These are phyloP conservation scores for Begonia peltatifolia DNA, from an alignment of 306 rosid genomes.

Conservation along the genomic window DNA sequence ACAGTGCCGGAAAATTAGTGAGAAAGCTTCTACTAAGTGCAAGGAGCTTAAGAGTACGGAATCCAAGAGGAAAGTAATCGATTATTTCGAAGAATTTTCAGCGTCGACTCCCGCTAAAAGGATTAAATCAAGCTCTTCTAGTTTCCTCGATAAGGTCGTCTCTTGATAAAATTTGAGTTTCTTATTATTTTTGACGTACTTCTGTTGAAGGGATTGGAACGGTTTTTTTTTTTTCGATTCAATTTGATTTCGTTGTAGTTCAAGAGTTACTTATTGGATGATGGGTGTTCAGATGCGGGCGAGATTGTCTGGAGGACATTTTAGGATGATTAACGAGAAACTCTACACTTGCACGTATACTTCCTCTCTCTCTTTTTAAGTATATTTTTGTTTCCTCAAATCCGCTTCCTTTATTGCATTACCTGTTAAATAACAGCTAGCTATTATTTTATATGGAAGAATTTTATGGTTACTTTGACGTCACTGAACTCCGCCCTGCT, in stretches of 20 bases:
- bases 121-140: slow-evolving; percentile 25
- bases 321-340: slow-evolving; percentile 94
- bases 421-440: too few relatives aligned
- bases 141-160: slow-evolving; percentile 51
- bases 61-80: slow-evolving; percentile 2
- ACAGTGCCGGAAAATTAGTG: slow-evolving; percentile 8
- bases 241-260: slow-evolving; percentile 1
- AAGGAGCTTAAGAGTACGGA: slow-evolving; percentile 1
- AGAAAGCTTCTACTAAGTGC: not conserved
- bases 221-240: not conserved
- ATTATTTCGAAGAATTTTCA: slow-evolving; percentile 5
- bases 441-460: too few relatives aligned
- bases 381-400: not conserved
- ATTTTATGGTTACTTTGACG: too few relatives aligned
- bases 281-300: slow-evolving; percentile 57
- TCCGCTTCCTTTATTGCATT: too few relatives aligned
- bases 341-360: slow-evolving; percentile 90
- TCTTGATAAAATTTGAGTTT: not conserved
- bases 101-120: slow-evolving; percentile 18
- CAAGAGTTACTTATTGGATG: not conserved
- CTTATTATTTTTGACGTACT: not conserved
- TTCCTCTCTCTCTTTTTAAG: not conserved
- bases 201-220: not conserved
- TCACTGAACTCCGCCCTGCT: too few relatives aligned
- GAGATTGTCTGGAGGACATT: slow-evolving; percentile 81